These are phyloP conservation scores for Stachybotrys chlorohalonatus DNA, from an alignment of 2,329 filamentous ascomycete genomes.

Conservation along the genomic window DNA sequence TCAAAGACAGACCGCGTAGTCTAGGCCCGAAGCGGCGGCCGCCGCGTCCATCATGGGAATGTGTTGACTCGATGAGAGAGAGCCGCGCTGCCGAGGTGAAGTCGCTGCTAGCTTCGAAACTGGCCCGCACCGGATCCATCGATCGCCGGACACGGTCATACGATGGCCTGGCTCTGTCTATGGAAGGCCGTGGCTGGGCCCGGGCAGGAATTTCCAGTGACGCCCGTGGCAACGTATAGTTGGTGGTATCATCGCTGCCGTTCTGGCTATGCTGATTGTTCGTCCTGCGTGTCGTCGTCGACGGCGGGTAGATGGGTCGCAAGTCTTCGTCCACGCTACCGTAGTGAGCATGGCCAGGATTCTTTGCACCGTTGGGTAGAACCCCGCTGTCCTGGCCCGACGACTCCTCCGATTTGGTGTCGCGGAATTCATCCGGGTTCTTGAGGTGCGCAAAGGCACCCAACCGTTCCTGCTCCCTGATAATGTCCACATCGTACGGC, in stretches of 20 bases:
- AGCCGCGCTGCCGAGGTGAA: constrained; percentile 86
- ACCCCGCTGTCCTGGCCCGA: constrained; percentile 25
- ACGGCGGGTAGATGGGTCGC: constrained; percentile 88
- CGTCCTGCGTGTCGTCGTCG: constrained; percentile 69
- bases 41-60: constrained; percentile 28
- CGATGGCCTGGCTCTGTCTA: constrained; percentile 68
- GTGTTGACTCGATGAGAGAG: constrained; percentile 70
- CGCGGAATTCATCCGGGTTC: constrained; percentile 20
- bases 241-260: constrained; percentile 89
- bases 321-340: constrained; percentile 75
- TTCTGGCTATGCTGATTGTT: constrained; percentile 80
- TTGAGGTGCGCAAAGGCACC: constrained; percentile 72
- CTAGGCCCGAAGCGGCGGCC: constrained; percentile 23
- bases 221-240: constrained; percentile 63
- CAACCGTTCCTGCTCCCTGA: constrained; percentile 80
- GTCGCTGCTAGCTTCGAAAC: constrained; percentile 81
- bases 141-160: constrained; percentile 80
- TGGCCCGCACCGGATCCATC: constrained; percentile 75
- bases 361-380: constrained; percentile 28
- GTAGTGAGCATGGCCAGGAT: constrained; percentile 48
- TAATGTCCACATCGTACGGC: constrained; percentile 88
- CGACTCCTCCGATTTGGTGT: constrained; percentile 15
- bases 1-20: constrained; percentile 33
- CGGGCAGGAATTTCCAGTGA: constrained; percentile 43
- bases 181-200: constrained; percentile 39